Conservation (phyloP, 768 basidiomycete genomes). For the Plicaturopsis crispa region DNA sequence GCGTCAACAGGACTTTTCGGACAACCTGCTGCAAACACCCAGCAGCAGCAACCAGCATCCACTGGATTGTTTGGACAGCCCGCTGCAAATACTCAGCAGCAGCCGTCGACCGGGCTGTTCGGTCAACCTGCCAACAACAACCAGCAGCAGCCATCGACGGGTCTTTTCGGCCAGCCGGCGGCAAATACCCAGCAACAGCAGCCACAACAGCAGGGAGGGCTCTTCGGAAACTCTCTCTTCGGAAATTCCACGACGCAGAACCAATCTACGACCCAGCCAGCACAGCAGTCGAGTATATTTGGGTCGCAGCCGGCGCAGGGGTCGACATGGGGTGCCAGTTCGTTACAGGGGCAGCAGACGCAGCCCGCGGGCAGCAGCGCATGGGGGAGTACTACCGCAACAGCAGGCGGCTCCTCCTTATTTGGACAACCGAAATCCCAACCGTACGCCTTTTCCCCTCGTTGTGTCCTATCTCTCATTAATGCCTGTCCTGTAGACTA, state of each 20-base stretch:
- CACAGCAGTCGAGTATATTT: constrained; percentile 7
- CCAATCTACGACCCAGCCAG: constrained; percentile 3
- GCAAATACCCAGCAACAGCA: constrained; percentile 15
- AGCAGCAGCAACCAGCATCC: constrained; percentile 14
- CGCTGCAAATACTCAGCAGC: constrained; percentile 19
- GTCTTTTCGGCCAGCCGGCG: constrained; percentile 28
- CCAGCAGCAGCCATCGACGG: constrained; percentile 19
- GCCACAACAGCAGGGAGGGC: constrained; percentile 19
- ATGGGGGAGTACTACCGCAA: constrained; percentile 20
- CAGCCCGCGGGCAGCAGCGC: neutral
- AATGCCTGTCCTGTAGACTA: constrained; percentile 7
- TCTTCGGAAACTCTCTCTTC: constrained; percentile 20
- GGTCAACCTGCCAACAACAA: constrained; percentile 25
- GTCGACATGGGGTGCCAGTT: too few species aligned
- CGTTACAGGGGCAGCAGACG: too few species aligned
- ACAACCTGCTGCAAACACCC: constrained; percentile 18
- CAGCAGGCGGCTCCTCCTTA: constrained; percentile 8
- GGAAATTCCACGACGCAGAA: constrained; percentile 12
- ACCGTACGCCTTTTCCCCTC: constrained; percentile 7
- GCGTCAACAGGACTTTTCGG: constrained; percentile 25
- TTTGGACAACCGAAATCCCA: constrained; percentile 2
- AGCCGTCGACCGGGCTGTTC: constrained; percentile 24
- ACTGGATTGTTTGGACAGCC: constrained; percentile 23
- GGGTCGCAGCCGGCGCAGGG: constrained; percentile 9
- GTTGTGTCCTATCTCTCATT: constrained; percentile 1